phyloP scores from a whole-genome alignment of 129 eudicot species.

The Rutidosis leptorrhynchoides region DNA sequence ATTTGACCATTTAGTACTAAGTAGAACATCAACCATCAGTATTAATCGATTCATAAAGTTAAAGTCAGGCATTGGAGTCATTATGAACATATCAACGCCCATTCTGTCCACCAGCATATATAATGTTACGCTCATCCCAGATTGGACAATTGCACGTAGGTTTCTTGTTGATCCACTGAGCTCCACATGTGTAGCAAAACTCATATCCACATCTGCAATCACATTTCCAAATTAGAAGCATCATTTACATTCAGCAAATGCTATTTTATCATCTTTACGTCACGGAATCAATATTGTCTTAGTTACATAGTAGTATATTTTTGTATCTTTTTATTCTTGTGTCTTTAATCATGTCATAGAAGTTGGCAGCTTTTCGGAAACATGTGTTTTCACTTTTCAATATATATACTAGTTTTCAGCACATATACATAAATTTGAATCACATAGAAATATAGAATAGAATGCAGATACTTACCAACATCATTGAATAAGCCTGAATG shows the following conservation, averaged over 20 bases:
- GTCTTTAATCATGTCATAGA: neutral
- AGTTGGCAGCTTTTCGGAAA: neutral
- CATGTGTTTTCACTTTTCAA: neutral
- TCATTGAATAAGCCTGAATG: neutral
- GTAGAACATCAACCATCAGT: neutral
- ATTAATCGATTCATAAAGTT: neutral
- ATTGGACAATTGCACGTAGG: conserved; percentile 55
- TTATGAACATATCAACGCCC: neutral
- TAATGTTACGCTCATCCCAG: conserved; percentile 57
- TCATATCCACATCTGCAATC: conserved; percentile 67
- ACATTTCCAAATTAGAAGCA: conserved; percentile 4
- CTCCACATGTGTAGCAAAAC: conserved; percentile 81
- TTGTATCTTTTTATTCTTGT: neutral
- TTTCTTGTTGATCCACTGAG: conserved; percentile 61
- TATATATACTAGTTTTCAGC: neutral
- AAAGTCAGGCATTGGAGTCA: neutral
- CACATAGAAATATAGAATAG: neutral
- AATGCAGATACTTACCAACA: neutral
- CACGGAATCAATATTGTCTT: neutral
- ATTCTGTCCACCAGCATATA: neutral
- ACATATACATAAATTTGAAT: conserved; percentile 2
- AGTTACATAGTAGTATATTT: too few species aligned
- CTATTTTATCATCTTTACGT: neutral
- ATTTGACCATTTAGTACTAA: neutral
- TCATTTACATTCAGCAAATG: neutral